These are phyloP conservation scores for Spergularia bocconei DNA, from an alignment of 148 eudicot species.

Conservation along the genomic window DNA sequence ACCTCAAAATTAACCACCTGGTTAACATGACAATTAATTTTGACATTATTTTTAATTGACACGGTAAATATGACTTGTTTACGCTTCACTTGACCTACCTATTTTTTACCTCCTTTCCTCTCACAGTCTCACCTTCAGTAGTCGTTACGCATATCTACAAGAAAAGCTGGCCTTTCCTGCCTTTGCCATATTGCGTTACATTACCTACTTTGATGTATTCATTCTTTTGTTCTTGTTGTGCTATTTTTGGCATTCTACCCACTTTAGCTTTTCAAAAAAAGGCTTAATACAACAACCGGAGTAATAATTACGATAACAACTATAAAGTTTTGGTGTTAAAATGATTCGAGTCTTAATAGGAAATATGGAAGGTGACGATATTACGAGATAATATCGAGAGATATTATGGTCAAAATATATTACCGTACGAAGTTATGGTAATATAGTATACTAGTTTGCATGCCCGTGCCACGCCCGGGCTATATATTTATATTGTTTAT, in stretches of 20 bases:
- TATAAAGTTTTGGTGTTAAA: no score
- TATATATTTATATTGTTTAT: no score
- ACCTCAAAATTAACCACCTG: not conserved
- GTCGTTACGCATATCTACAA: constrained; percentile 8
- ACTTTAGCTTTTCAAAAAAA: not conserved
- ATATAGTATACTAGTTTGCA: no score
- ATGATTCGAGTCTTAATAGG: no score
- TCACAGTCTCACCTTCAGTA: not conserved
- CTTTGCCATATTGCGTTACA: not conserved
- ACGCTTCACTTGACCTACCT: constrained; percentile 24
- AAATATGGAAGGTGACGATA: no score
- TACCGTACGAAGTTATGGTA: no score
- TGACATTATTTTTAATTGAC: not conserved
- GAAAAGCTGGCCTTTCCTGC: not conserved
- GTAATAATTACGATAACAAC: no score
- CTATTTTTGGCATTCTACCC: constrained; percentile 1
- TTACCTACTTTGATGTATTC: constrained; percentile 12
- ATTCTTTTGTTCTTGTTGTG: not conserved
- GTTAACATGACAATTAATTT: constrained; percentile 28
- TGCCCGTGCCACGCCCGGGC: no score
- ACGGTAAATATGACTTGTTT: constrained; percentile 26
- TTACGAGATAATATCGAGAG: no score
- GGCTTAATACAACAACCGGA: not conserved
- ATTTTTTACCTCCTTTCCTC: not conserved
- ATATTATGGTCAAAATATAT: no score